Conservation (phyloP, 352 stramenopile genomes). For the Phytophthora sp. region DNA sequence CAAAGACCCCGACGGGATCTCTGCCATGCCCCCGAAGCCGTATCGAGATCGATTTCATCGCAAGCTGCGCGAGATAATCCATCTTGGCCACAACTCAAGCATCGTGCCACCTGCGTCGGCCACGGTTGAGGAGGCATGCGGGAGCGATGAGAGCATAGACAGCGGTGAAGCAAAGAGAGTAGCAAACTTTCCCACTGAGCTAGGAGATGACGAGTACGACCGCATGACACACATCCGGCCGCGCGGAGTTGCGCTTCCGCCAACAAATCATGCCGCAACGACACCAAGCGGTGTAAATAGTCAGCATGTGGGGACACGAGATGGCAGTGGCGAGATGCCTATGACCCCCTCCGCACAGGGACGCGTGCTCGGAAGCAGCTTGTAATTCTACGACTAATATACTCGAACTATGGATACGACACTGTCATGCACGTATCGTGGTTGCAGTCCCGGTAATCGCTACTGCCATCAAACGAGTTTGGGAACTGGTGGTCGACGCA, state of each 20-base stretch:
- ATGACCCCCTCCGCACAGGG: constrained; percentile 27
- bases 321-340: constrained; percentile 13
- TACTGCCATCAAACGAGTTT: too few species aligned
- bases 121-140: constrained; percentile 1
- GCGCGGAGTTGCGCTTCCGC: constrained; percentile 20
- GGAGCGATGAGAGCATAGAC: background rate
- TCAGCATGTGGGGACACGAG: background rate
- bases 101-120: constrained; percentile 21
- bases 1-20: constrained; percentile 79
- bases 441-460: too few species aligned
- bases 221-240: constrained; percentile 34
- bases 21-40: constrained; percentile 66
- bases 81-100: constrained; percentile 58
- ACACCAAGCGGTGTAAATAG: background rate
- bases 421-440: too few species aligned
- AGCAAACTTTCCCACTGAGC: background rate
- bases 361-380: constrained; percentile 17
- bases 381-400: constrained; percentile 5
- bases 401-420: background rate
- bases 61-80: constrained; percentile 79
- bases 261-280: background rate
- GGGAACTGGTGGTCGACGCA: too few species aligned
- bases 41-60: constrained; percentile 77
- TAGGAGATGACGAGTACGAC: constrained; percentile 25
- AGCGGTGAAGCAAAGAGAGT: background rate